These are phyloP conservation scores for Collybiopsis luxurians DNA, from an alignment of 768 basidiomycete genomes.

Conservation along the genomic window DNA sequence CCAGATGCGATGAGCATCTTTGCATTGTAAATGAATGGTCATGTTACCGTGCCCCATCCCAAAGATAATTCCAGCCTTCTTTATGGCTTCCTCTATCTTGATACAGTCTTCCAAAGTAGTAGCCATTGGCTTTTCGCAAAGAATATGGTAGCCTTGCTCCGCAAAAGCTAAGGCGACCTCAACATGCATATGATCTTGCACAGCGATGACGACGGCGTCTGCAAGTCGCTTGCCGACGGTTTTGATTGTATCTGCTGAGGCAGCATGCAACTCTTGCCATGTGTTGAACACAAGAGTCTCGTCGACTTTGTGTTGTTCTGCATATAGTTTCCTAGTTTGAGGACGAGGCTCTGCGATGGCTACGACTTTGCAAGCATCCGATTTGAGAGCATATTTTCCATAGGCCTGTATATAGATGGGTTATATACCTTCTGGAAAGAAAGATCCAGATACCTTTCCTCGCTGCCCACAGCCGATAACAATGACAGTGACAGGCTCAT, in stretches of 20 bases:
- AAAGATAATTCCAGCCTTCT: slow-evolving; percentile 70
- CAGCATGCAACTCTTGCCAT: slow-evolving; percentile 68
- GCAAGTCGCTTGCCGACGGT: slow-evolving; percentile 70
- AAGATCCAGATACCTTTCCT: slow-evolving; percentile 51
- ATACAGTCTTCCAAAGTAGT: slow-evolving; percentile 71
- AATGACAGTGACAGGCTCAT: slow-evolving; percentile 61
- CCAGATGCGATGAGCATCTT: neutral
- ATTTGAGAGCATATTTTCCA: slow-evolving; percentile 57
- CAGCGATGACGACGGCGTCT: slow-evolving; percentile 78
- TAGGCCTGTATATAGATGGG: slow-evolving; percentile 45
- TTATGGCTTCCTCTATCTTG: slow-evolving; percentile 69
- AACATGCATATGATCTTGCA: slow-evolving; percentile 78
- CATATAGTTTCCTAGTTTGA: slow-evolving; percentile 59
- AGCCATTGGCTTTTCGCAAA: slow-evolving; percentile 94
- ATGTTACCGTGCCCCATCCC: slow-evolving; percentile 82
- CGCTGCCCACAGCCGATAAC: slow-evolving; percentile 84
- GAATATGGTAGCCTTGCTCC: slow-evolving; percentile 80
- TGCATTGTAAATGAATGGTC: too few species aligned
- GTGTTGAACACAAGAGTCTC: slow-evolving; percentile 65
- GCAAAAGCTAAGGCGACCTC: slow-evolving; percentile 76
- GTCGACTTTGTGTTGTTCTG: slow-evolving; percentile 56
- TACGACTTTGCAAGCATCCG: slow-evolving; percentile 70
- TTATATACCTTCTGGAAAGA: neutral
- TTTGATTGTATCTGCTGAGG: slow-evolving; percentile 63
- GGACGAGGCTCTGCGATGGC: slow-evolving; percentile 83